Conservation (phyloP, 169 alveolate genomes). For the Plasmodium reichenowi region DNA sequence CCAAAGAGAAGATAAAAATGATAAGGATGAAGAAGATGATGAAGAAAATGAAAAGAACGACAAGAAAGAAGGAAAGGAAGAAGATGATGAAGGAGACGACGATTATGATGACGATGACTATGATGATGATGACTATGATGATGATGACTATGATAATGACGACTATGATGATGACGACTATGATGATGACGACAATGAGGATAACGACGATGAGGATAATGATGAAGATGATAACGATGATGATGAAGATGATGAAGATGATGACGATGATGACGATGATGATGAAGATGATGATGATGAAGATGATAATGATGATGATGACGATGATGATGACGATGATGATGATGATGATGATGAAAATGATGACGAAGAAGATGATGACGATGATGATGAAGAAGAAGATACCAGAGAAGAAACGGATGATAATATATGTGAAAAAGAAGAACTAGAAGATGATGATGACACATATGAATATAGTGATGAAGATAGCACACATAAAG, state of each 20-base stretch:
- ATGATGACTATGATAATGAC: background rate
- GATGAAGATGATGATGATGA: background rate
- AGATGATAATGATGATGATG: background rate
- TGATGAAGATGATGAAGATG: background rate
- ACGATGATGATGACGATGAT: constrained; percentile 3
- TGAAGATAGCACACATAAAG: background rate
- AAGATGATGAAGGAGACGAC: constrained; percentile 20
- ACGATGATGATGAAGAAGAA: constrained; percentile 11
- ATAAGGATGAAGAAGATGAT: constrained; percentile 9
- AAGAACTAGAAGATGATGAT: constrained; percentile 3
- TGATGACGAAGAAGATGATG: background rate
- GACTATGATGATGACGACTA: background rate
- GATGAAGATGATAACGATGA: constrained; percentile 1
- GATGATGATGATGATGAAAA: background rate
- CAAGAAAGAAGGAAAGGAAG: constrained; percentile 13
- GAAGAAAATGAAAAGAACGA: constrained; percentile 8
- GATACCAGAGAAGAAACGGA: constrained; percentile 7
- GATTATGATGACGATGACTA: constrained; percentile 11
- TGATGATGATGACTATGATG: constrained; percentile 3
- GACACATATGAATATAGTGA: background rate
- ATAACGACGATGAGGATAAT: background rate
- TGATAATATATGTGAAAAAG: constrained; percentile 6
- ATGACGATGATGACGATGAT: background rate
- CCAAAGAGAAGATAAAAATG: background rate
- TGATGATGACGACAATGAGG: background rate